A percentile compares a stretch with the other conserved stretches of the same genome.
phyloP scores from a whole-genome alignment of 2,329 filamentous ascomycete species.

The Immersiporthe knoxdaviesiana region DNA sequence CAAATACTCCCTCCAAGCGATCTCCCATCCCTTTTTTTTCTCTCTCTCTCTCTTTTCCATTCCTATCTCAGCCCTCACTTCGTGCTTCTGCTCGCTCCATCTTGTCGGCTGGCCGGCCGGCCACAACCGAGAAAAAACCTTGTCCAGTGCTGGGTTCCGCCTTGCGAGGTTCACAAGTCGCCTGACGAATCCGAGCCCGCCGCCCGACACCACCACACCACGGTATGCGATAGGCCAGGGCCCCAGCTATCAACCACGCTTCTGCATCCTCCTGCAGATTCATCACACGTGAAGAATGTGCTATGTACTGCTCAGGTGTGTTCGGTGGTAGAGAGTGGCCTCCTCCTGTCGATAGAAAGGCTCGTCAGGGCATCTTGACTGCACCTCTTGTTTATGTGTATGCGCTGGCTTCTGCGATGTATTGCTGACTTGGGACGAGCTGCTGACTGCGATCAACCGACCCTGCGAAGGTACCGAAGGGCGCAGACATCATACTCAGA shows the following conservation, averaged over 20 bases:
- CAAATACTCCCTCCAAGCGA: background rate
- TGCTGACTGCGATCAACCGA: background rate
- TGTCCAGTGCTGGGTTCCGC: background rate
- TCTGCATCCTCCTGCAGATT: background rate
- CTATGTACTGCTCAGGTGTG: background rate
- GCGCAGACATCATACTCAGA: background rate
- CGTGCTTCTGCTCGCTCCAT: background rate
- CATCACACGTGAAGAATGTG: background rate
- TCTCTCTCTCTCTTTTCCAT: background rate
- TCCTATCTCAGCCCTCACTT: no score
- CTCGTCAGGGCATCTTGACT: background rate
- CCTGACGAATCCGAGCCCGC: background rate
- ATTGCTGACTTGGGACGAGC: background rate
- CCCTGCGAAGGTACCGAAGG: background rate
- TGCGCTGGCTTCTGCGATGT: background rate
- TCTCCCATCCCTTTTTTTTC: background rate
- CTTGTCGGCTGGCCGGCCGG: background rate
- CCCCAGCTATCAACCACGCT: background rate
- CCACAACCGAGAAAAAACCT: background rate
- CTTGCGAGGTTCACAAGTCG: background rate
- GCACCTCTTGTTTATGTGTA: background rate
- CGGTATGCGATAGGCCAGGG: background rate
- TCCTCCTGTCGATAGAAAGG: background rate
- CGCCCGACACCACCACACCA: background rate
- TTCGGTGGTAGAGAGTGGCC: background rate